Conservation (phyloP, 2,329 filamentous ascomycete genomes). For the Didymella pinodella region DNA sequence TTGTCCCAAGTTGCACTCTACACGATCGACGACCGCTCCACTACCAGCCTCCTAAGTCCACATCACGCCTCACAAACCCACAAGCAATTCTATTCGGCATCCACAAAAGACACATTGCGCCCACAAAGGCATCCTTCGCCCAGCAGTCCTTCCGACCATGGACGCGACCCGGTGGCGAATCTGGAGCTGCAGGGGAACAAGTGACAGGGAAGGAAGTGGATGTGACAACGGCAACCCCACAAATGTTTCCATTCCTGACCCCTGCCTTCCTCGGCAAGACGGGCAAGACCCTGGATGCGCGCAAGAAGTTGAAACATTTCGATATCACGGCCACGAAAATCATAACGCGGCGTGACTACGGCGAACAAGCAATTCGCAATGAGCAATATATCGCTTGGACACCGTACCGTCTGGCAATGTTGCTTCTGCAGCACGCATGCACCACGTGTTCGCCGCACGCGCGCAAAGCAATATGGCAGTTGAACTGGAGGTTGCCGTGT, state of each 20-base stretch:
- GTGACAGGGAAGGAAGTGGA: not conserved
- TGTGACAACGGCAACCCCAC: not conserved
- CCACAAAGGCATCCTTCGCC: not conserved
- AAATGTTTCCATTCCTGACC: slow-evolving; percentile 16
- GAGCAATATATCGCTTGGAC: not conserved
- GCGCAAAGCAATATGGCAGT: slow-evolving; percentile 5
- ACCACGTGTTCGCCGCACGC: not conserved
- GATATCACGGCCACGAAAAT: slow-evolving; percentile 12
- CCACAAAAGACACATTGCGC: slow-evolving; percentile 6
- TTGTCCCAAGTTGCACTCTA: not conserved
- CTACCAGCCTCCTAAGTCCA: not conserved
- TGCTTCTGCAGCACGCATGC: not conserved
- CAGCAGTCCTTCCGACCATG: slow-evolving; percentile 5
- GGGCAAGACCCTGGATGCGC: not conserved
- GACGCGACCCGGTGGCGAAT: slow-evolving; percentile 3
- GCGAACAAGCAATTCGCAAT: not conserved
- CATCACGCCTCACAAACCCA: slow-evolving; percentile 8
- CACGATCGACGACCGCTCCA: slow-evolving; percentile 5
- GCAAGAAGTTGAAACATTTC: slow-evolving; percentile 15
- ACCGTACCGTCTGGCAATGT: not conserved
- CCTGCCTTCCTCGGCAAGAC: not conserved
- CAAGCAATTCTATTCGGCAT: not conserved
- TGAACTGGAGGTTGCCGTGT: not conserved
- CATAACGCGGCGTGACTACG: not conserved
- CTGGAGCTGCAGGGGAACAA: slow-evolving; percentile 7